A percentile compares a stretch with the other conserved stretches of the same genome.
These are phyloP conservation scores for Dipteronia sinensis DNA, from an alignment of 345 rosid species.

Conservation along the genomic window DNA sequence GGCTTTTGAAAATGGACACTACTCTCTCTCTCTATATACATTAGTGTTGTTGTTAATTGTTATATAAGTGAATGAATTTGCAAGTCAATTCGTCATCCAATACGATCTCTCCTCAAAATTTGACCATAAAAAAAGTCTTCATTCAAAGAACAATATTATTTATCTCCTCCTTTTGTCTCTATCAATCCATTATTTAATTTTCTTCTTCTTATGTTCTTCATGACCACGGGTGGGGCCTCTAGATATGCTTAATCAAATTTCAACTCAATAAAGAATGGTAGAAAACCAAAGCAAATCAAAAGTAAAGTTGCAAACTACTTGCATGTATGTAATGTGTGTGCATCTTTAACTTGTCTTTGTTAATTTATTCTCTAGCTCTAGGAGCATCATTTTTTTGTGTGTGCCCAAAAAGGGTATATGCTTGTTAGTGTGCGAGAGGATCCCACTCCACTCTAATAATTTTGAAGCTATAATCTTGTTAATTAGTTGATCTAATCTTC, in stretches of 20 bases:
- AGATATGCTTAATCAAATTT: background rate
- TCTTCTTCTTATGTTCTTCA: background rate
- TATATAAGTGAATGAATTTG: too few relatives aligned
- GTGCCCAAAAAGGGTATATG: background rate
- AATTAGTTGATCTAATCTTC: background rate
- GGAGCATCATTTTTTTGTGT: too few relatives aligned
- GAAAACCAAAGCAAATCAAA: background rate
- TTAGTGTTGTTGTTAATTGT: too few relatives aligned
- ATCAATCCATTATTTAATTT: background rate
- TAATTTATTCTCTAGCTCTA: background rate
- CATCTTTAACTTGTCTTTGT: background rate
- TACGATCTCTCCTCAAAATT: background rate
- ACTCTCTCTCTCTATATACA: too few relatives aligned
- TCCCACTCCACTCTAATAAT: background rate
- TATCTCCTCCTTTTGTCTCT: background rate
- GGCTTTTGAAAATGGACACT: background rate
- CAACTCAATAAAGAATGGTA: background rate
- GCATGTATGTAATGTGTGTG: background rate
- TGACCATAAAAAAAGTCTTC: constrained; percentile 24
- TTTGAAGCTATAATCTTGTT: too few relatives aligned
- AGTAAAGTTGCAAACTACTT: background rate
- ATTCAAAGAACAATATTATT: constrained; percentile 12
- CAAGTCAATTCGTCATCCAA: background rate
- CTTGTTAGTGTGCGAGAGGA: background rate
- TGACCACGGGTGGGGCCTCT: background rate